Evolutionary conservation across 2,329 filamentous ascomycete genomes (phyloP), one percentile per base, ranked within the genome.

Genomic region (Hypoxylon sp.): DNA sequence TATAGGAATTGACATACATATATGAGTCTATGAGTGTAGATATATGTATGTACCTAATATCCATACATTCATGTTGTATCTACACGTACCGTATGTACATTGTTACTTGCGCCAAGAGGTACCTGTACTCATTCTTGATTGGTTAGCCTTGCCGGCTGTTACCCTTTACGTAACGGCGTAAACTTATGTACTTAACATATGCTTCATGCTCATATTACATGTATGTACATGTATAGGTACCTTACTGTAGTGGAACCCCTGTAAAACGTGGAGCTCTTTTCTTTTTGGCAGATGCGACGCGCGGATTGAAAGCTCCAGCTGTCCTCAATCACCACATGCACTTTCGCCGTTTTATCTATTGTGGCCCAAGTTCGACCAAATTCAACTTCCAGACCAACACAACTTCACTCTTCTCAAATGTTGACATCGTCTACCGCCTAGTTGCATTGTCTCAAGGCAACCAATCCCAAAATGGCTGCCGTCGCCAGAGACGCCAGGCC

Each of bases 391-490:
- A 26, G 35, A 46, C 50, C 33, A 54, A 54, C 35, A 29, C 14
- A 14, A 19, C 50, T 47, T 33, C 29, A 29, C 14, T 17, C 17
- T 61, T 58, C 63, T 66, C 73, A 74, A 70, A 77, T 77, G 75
- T 68, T 74, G 74, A 75, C 60, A 57, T 33, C 60, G 44, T 51
- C 54, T 56, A 61, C 57, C 22, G 47, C 57, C 57, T 68, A 64
- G 73, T 69, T 69, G 70, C 70, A 73, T 73, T 63, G 57, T 72
- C 65, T 61, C 48, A 46, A 69, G 70, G 62, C 61, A 68, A 70
- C 68, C 75, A 74, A 74, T 70, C 73, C 74, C 65, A 81, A 74
- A 61, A 82, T 82, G 80, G 76, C 79, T 73, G 80, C 79, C 73
- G 80, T 78, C 74, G 77, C 78, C 70, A 73, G 75, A 64, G 74